A percentile compares a stretch with the other conserved stretches of the same genome.
phyloP scores from a whole-genome alignment of 768 basidiomycete genomes.

The Russula griseocarnosa region DNA sequence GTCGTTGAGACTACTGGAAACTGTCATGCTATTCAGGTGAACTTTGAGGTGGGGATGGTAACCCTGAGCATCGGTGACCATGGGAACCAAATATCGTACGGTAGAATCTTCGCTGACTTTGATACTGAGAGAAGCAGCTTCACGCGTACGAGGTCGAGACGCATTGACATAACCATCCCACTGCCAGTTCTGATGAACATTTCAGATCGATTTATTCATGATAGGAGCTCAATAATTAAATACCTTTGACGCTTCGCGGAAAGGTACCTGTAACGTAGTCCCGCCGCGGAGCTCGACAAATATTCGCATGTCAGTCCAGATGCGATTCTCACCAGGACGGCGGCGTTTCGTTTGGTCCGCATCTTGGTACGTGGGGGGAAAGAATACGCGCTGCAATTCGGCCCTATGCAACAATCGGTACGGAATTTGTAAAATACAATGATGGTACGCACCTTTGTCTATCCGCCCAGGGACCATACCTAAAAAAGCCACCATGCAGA shows the following conservation, averaged over 20 bases:
- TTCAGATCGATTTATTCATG: neutral
- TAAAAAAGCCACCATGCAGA: slow-evolving; percentile 67
- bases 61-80: slow-evolving; percentile 68
- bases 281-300: slow-evolving; percentile 77
- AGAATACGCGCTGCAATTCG: slow-evolving; percentile 76
- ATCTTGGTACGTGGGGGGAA: slow-evolving; percentile 75
- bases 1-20: slow-evolving; percentile 86
- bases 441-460: slow-evolving; percentile 63
- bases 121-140: slow-evolving; percentile 69
- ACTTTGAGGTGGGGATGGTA: slow-evolving; percentile 79
- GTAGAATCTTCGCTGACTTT: slow-evolving; percentile 77
- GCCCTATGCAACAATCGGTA: slow-evolving; percentile 32
- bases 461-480: slow-evolving; percentile 97
- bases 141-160: slow-evolving; percentile 53
- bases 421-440: neutral
- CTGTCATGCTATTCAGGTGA: slow-evolving; percentile 70
- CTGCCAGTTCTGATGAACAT: slow-evolving; percentile 71
- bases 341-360: slow-evolving; percentile 51
- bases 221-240: neutral
- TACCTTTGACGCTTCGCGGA: slow-evolving; percentile 87
- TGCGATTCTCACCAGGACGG: slow-evolving; percentile 73
- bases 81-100: slow-evolving; percentile 78
- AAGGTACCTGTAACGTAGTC: slow-evolving; percentile 79
- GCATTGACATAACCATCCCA: slow-evolving; percentile 66
- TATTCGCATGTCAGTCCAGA: slow-evolving; percentile 77